These are phyloP conservation scores for Citeromyces siamensis DNA, from an alignment of 1,139 yeast genomes.

Conservation along the genomic window DNA sequence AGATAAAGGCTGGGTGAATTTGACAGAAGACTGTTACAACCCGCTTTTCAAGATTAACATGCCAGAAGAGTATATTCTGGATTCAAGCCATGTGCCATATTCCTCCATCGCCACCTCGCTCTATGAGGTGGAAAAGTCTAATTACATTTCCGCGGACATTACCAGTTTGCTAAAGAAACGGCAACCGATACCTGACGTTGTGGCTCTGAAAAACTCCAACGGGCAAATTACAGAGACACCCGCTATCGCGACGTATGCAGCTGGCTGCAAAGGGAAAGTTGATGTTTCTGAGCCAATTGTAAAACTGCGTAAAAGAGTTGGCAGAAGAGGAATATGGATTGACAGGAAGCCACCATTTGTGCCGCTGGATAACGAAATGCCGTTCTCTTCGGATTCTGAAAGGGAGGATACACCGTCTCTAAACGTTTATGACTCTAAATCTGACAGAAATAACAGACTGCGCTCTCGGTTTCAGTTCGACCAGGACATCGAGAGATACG, in stretches of 20 bases:
- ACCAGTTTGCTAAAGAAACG: slow-evolving; percentile 26
- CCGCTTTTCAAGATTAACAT: slow-evolving; percentile 71
- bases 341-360: slow-evolving; percentile 42
- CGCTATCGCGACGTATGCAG: slow-evolving; percentile 33
- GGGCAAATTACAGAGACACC: slow-evolving; percentile 22
- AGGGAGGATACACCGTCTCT: slow-evolving; percentile 8
- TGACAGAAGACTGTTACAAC: slow-evolving; percentile 83
- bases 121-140: slow-evolving; percentile 57
- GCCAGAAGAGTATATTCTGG: slow-evolving; percentile 33
- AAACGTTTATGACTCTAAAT: slow-evolving; percentile 43
- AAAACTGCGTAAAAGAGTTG: slow-evolving; percentile 63
- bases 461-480: slow-evolving; percentile 73
- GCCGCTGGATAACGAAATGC: slow-evolving; percentile 17
- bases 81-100: slow-evolving; percentile 59
- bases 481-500: slow-evolving; percentile 42
- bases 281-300: slow-evolving; percentile 41
- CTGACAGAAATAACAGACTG: slow-evolving; percentile 40
- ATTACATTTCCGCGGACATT: slow-evolving; percentile 28
- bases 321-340: slow-evolving; percentile 60
- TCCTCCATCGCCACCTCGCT: slow-evolving; percentile 69
- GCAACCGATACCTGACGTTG: slow-evolving; percentile 29
- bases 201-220: slow-evolving; percentile 29
- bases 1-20: slow-evolving; percentile 64
- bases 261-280: slow-evolving; percentile 29
- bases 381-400: slow-evolving; percentile 14